phyloP scores from a whole-genome alignment of 2,329 filamentous ascomycete species.

The Helminthosporium solani region DNA sequence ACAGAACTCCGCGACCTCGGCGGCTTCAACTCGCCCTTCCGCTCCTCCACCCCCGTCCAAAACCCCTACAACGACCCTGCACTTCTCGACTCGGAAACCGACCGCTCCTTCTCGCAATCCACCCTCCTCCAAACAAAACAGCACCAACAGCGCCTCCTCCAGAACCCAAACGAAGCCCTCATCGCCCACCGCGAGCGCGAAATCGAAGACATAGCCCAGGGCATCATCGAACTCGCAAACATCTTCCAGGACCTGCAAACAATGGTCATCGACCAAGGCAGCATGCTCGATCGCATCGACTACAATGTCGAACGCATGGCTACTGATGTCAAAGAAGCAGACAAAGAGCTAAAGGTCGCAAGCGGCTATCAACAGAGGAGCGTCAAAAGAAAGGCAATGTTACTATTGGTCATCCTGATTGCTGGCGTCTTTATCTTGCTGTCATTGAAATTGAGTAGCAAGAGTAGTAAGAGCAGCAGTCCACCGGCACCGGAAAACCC shows the following conservation, averaged over 20 bases:
- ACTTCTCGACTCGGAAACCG: conserved; percentile 82
- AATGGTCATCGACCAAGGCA: conserved; percentile 68
- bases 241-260: conserved; percentile 94
- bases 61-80: conserved; percentile 81
- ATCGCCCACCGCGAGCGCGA: conserved; percentile 93
- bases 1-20: conserved; percentile 48
- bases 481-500: conserved; percentile 19
- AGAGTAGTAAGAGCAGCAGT: conserved; percentile 21
- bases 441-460: conserved; percentile 73
- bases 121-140: conserved; percentile 78
- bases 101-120: conserved; percentile 87
- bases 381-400: conserved; percentile 88
- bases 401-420: conserved; percentile 82
- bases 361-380: conserved; percentile 85
- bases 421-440: conserved; percentile 80
- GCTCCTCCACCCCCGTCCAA: conserved; percentile 46
- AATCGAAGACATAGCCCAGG: conserved; percentile 96
- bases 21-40: conserved; percentile 52
- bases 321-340: conserved; percentile 87
- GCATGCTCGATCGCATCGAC: conserved; percentile 54
- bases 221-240: conserved; percentile 94
- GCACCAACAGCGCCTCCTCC: conserved; percentile 52
- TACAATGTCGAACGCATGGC: conserved; percentile 97
- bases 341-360: conserved; percentile 85
- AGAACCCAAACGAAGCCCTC: conserved; percentile 69